phyloP scores from a whole-genome alignment of 495 filamentous ascomycete species.

The Annulohypoxylon moriforme region DNA sequence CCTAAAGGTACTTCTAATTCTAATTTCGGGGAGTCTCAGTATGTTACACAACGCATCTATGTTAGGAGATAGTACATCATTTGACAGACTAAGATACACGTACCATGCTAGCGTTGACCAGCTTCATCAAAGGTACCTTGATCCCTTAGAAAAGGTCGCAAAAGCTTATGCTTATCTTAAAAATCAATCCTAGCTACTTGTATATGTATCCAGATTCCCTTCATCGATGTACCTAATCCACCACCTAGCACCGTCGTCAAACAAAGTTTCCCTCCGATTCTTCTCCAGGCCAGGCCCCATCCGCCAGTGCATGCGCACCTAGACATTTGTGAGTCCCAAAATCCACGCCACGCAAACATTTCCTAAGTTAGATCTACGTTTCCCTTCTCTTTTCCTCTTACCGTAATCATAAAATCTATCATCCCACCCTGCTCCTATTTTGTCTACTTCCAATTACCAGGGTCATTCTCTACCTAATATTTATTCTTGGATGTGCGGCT shows the following conservation, averaged over 20 bases:
- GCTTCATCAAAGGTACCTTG: background rate
- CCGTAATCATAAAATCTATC: conserved; percentile 28
- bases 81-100: background rate
- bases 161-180: conserved; percentile 32
- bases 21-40: background rate
- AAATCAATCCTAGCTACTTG: background rate
- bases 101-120: background rate
- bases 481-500: conserved; percentile 24
- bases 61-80: background rate
- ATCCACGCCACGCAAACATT: conserved; percentile 34
- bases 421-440: conserved; percentile 27
- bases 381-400: conserved; percentile 22
- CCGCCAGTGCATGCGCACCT: background rate
- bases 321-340: conserved; percentile 4
- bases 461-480: conserved; percentile 16
- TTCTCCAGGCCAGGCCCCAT: conserved; percentile 19
- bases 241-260: background rate
- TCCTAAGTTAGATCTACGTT: conserved; percentile 17
- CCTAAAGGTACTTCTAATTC: background rate
- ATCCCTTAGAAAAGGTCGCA: conserved; percentile 6
- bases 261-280: conserved; percentile 27
- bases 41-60: background rate
- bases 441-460: conserved; percentile 7
- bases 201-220: conserved; percentile 18
- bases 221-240: conserved; percentile 4